phyloP scores from a whole-genome alignment of 441 rosid genomes.

The Macaranga tanarius region DNA sequence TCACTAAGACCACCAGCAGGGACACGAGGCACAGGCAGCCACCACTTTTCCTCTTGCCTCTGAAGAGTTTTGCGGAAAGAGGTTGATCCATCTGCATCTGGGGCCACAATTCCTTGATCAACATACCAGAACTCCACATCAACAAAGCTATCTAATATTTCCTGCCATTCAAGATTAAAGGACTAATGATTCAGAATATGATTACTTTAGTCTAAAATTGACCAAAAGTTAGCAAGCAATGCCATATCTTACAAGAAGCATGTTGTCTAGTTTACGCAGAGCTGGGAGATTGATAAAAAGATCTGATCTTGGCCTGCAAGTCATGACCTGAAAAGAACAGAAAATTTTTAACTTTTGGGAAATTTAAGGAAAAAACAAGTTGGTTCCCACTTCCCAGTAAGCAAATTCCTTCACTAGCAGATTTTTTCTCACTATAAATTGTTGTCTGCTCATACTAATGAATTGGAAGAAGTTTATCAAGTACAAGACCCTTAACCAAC shows the following conservation, averaged over 20 bases:
- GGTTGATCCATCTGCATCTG: constrained; percentile 69
- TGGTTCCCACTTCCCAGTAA: background rate
- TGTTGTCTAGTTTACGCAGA: constrained; percentile 81
- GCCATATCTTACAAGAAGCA: constrained; percentile 75
- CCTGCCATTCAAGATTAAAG: constrained; percentile 42
- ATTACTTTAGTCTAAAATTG: background rate
- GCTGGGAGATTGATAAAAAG: constrained; percentile 86
- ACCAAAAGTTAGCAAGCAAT: constrained; percentile 1
- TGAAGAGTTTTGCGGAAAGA: constrained; percentile 70
- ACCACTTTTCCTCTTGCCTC: constrained; percentile 98
- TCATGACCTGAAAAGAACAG: constrained; percentile 64
- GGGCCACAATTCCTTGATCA: constrained; percentile 80
- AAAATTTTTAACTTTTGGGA: background rate
- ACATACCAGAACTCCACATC: constrained; percentile 90
- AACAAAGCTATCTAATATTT: constrained; percentile 73
- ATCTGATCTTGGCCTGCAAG: constrained; percentile 86
- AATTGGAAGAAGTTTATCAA: too few relatives aligned
- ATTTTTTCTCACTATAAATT: background rate
- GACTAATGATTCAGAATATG: constrained; percentile 11
- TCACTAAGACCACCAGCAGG: constrained; percentile 78
- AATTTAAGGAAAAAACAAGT: background rate
- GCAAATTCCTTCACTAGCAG: background rate
- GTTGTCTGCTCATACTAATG: background rate
- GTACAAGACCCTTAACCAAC: background rate
- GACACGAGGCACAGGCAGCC: constrained; percentile 94